Conservation (phyloP, 2,329 filamentous ascomycete species). For the Proliferodiscus dingleyae region DNA sequence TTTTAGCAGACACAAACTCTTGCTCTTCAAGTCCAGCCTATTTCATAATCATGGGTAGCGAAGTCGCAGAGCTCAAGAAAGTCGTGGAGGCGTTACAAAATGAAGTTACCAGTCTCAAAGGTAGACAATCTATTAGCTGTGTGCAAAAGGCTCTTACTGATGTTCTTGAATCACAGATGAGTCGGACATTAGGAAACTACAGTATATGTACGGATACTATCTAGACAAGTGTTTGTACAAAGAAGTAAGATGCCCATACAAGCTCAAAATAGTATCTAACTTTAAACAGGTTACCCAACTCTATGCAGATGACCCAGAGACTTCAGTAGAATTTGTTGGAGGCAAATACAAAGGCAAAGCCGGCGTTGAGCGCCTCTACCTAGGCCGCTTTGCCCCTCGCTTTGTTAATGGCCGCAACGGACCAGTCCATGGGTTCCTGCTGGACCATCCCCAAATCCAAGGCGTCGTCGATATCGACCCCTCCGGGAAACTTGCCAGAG, state of each 20-base stretch:
- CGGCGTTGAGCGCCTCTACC: constrained; percentile 47
- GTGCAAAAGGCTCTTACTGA: constrained; percentile 21
- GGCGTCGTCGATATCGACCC: constrained; percentile 48
- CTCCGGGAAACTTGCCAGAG: constrained; percentile 43
- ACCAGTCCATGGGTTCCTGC: constrained; percentile 50
- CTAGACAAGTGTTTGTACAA: constrained; percentile 55
- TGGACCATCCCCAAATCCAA: constrained; percentile 54
- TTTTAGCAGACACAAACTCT: neutral
- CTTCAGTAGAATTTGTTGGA: constrained; percentile 52
- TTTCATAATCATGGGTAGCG: neutral
- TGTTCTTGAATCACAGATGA: constrained; percentile 39
- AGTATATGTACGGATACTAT: constrained; percentile 56
- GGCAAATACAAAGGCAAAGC: constrained; percentile 48
- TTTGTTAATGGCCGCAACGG: constrained; percentile 52
- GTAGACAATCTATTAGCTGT: constrained; percentile 15
- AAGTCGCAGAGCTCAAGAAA: constrained; percentile 12
- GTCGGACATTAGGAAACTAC: constrained; percentile 49
- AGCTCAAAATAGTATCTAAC: constrained; percentile 3
- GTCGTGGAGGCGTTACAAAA: constrained; percentile 13
- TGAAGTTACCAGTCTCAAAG: constrained; percentile 20
- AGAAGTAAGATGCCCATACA: constrained; percentile 34
- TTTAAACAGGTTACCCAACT: constrained; percentile 40
- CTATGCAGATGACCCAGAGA: constrained; percentile 47
- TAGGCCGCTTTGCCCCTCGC: constrained; percentile 44
- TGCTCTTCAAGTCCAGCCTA: neutral